Evolutionary conservation across 768 basidiomycete species (phyloP), one percentile per base, ranked within the genome.

Genomic region (Hypholoma sublateritium): DNA sequence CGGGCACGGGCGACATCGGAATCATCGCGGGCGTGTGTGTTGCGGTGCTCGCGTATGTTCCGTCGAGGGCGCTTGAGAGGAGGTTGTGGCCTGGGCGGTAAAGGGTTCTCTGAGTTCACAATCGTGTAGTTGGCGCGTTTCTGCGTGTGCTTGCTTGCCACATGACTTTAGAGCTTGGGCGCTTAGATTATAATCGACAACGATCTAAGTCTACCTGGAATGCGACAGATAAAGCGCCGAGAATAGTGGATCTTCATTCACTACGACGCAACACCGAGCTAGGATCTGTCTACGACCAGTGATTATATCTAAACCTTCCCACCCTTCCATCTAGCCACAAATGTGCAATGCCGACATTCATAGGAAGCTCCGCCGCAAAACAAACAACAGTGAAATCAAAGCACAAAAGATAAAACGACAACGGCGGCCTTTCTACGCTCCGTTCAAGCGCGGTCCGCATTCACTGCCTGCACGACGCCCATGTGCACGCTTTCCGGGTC

Each of bases 1-100:
- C 64, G 7, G 74, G 73, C 7, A 77, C 85, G 11, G 90, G 90
- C 2, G 90, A 92, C 68, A 83, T 92, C 51, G 90, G 87, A 2
- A 80, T 92, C 37, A 76, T 88, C 57, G 69, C 85, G 14, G 86
- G 86, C 0, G 82, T 86, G 51, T 66, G 70, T 4, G 69, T 78
- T 6, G 77, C 81, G 0, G 72, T 67, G 12, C 16, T 81, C 36
- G 60, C 81, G 36, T 90, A 88, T 67, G 4, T 77, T 1, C 75
- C 75, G 4, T 68, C 87, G 22, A 70, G 87, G 48, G 60, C 55
- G 21, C 50, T 77, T 34, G 80, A 82, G 64, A 70, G 49, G 43
- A 51, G 45, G 49, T 19, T 67, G 11, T 67, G 61, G 54, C 59
- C 59, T 4, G 56, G 58, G 12, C 58, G 68, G 35, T 64, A 39